Evolutionary conservation across 2,329 filamentous ascomycete genomes (phyloP), one percentile per base, ranked within the genome.

Genomic region (Neonectria punicea): DNA sequence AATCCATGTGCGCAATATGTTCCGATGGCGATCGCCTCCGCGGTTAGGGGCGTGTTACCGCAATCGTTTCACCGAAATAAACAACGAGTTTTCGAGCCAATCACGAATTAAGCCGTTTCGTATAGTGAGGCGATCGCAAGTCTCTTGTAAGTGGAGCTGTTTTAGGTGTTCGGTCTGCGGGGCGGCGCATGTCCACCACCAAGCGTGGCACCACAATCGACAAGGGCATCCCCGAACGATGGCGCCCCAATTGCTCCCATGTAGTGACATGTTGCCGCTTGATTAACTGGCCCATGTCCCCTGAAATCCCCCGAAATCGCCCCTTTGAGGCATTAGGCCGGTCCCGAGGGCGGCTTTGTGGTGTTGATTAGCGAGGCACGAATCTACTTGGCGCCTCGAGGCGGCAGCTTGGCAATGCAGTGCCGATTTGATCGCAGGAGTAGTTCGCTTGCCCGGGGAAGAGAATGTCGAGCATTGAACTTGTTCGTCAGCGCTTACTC

Each of bases 31-130:
- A 43, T 43, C 39, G 39, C 9, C 39, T 10, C n/a, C n/a, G 10
- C 6, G 9, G n/a, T 6, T 1, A 7, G n/a, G 16, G 39, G 10
- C n/a, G 39, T 43, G 39, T 20, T 18, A 43, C 39, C 10, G n/a
- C n/a, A 18, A 43, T 3, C 39, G 39, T 43, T 43, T 43, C 39
- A 43, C 11, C 18, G 39, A 9, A 5, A 43, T 10, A 43, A 43
- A 20, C n/a, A 43, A 20, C 8, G 9, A 43, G n/a, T 43, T 43
- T 43, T 43, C n/a, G 39, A 43, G 39, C 39, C 63, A 69, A 62
- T 69, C 60, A 60, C 50, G 55, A 61, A 71, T 69, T 67, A 46
- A 18, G 43, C 67, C 63, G 65, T 56, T 67, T 56, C 49, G 60
- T 68, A 63, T 39, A 51, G 58, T 68, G 57, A 51, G 36, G 18